Base-by-base conservation (phyloP, 495 filamentous ascomycete genomes). In the Xylaria curta region DNA sequence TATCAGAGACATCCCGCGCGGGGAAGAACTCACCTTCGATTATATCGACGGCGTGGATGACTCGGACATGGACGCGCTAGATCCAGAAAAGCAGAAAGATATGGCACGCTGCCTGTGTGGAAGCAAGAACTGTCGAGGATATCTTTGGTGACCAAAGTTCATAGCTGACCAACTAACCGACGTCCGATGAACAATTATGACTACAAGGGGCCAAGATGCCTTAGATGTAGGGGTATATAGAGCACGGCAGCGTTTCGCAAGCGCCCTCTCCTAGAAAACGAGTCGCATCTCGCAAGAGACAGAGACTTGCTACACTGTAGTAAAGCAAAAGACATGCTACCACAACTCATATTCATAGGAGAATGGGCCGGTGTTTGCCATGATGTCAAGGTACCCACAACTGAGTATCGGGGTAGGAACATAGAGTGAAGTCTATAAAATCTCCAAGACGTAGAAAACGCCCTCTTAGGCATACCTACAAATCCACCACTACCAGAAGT, bases 1-100 rank as follows among this genome's bases (percentile, higher is more conserved):
- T 0, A 81, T 89, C 8, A 77, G 85, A 10, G 89, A 92, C 44
- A 94, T 99, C 36, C 81, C 85, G 0, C 85, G 88, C 2, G 85
- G 84, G 3, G 90, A 89, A 7, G 95, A 98, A 76, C 75, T 98
- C 13, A 97, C 93, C 0, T 97, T 98, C 67, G 93, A 97, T 75
- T 98, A 98, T 73, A 87, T 90, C 60, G 88, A 90, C 59, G 87
- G 86, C 3, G 75, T 83, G 8, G 82, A 85, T 4, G 83, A 81
- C 31, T 78, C 79, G 58, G 83, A 86, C 15, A 80, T 83, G 13
- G 83, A 86, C 19, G 85, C 88, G 7, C 81, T 86, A 0, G 84
- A 87, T 66, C 84, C 85, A 31, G 74, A 75, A 62, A 83, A 85
- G 72, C 77, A 76, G 51, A 84, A 77, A 65, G 76, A 82, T 56